Base-by-base conservation (phyloP, 345 rosid genomes). In the Salix exigua region DNA sequence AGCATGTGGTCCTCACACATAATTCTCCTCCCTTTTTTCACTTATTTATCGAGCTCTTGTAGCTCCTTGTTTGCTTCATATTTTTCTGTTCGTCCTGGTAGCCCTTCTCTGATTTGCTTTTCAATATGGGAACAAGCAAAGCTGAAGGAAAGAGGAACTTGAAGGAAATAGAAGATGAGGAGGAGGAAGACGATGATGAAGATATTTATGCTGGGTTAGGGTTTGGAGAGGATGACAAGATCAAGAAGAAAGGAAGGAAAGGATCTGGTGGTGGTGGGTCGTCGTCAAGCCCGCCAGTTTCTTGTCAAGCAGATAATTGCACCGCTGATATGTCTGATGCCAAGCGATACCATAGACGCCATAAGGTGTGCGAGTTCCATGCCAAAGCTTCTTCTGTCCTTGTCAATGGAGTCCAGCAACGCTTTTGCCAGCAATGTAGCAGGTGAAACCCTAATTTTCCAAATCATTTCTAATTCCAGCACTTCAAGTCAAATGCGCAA, bases 391-490 rank as follows among this genome's bases (percentile, higher is more conserved):
- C 93, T 5, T 66, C 66, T 25, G 98, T 86, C 50, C 79, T 64
- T 67, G 85, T 96, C 71, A 84, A 79, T 31, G 98, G 93, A 55
- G 77, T 80, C 69, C 90, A 83, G 10, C 91, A 91, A 80, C 96
- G 99, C 73, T 96, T 96, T 77, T 96, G 99, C 86, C 99, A 96
- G 82, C 99, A 93, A 92, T 96, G 99, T 81, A 96, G 99, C 98
- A 93, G 94, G 99, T 87, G 65, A 30, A 85, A 81, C 90, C 90
- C 88, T 83, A 82, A 82, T 75, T 74, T 73, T 16, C 2, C 28
- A 33, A 12, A 11, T 30, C 17, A 51, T 30, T 53, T 50, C 21
- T 28, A 18, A 25, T 66, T 30, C 31, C 51, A 19, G 4, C 55
- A 40, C n/a, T 40, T 69, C 72, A 48, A 42, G 31, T 60, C 14